Conservation (phyloP, 768 basidiomycete species). For the Candolleomyces efflorescens region DNA sequence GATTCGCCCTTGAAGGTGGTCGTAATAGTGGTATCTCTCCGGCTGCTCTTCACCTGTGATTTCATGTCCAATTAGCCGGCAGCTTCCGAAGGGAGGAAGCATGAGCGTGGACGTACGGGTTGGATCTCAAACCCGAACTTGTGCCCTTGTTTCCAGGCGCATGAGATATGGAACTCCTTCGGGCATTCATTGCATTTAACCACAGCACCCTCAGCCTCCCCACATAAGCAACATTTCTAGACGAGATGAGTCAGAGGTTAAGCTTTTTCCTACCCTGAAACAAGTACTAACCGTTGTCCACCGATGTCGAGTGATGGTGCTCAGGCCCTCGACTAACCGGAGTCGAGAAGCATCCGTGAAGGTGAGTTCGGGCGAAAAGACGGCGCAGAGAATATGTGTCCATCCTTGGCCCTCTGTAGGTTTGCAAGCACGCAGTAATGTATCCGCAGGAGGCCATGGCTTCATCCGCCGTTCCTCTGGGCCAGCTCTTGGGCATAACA, state of each 20-base stretch:
- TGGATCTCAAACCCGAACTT: conserved; percentile 93
- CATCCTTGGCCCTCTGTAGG: conserved; percentile 93
- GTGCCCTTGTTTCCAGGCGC: conserved; percentile 83
- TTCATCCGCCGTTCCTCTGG: conserved; percentile 46
- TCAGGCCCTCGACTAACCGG: conserved; percentile 83
- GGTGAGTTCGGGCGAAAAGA: conserved; percentile 80
- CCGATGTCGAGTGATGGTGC: conserved; percentile 61
- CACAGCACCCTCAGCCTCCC: conserved; percentile 68
- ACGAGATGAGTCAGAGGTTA: background rate
- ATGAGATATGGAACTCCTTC: conserved; percentile 80
- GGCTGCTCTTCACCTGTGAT: conserved; percentile 68
- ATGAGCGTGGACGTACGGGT: conserved; percentile 44
- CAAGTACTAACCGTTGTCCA: conserved; percentile 57
- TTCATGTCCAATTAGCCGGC: too few relatives aligned
- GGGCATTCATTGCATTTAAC: conserved; percentile 81
- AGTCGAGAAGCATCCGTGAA: conserved; percentile 75
- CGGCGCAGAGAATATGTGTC: conserved; percentile 87
- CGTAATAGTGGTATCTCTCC: conserved; percentile 59
- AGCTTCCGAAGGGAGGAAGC: background rate
- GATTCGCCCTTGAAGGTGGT: conserved; percentile 75
- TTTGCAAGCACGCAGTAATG: conserved; percentile 74
- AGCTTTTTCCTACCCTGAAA: background rate
- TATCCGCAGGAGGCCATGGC: conserved; percentile 48
- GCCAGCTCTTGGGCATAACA: conserved; percentile 70
- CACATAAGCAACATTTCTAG: conserved; percentile 76